Evolutionary conservation across 345 rosid genomes (phyloP).

Genomic region (Abelmoschus esculentus): DNA sequence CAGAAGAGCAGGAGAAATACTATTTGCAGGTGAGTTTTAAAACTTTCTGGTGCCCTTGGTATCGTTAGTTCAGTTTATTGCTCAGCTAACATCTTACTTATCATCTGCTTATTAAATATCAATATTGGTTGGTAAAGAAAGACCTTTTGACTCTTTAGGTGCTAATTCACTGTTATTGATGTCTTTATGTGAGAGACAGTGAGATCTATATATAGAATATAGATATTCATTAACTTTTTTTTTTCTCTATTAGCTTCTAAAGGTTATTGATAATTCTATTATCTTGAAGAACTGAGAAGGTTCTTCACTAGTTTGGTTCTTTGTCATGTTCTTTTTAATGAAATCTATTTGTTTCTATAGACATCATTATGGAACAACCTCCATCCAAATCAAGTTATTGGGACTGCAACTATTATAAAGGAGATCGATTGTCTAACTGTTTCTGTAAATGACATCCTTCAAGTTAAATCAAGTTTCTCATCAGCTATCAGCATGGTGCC

Average conservation of each 20-base stretch:
- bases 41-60: not conserved
- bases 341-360: conserved; percentile 26
- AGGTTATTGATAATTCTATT: not conserved
- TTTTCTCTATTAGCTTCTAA: not conserved
- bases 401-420: conserved; percentile 57
- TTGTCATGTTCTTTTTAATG: not conserved
- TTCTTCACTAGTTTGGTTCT: not conserved
- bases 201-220: not conserved
- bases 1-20: conserved; percentile 81
- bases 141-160: not conserved
- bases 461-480: conserved; percentile 52
- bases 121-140: not conserved
- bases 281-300: not conserved
- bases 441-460: conserved; percentile 54
- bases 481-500: conserved; percentile 39
- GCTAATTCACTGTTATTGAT: not conserved
- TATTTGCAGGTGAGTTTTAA: conserved; percentile 57
- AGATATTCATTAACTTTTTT: not conserved
- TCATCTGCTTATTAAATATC: not conserved
- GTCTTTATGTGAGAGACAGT: not conserved
- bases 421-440: conserved; percentile 89
- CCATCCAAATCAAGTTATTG: conserved; percentile 83
- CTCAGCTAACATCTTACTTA: not conserved
- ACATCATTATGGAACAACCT: conserved; percentile 92
- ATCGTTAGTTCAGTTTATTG: not conserved